Conservation (phyloP, 768 basidiomycete species). For the Phlegmacium glaucopus region DNA sequence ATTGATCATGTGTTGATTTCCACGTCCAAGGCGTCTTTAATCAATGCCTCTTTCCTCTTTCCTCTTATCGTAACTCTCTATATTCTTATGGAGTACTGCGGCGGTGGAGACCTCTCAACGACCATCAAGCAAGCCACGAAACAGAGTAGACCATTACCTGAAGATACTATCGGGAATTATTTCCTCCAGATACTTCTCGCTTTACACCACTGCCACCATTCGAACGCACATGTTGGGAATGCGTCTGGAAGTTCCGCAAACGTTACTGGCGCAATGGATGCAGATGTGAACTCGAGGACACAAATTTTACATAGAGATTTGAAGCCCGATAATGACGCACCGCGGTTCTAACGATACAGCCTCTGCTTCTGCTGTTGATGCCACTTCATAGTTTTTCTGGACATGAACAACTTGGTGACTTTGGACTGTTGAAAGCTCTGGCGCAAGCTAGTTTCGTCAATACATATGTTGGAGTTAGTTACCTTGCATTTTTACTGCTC, state of each 20-base stretch:
- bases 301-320: conserved; percentile 93
- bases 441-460: conserved; percentile 85
- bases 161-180: conserved; percentile 95
- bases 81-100: conserved; percentile 99
- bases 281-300: conserved; percentile 48
- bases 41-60: too few relatives aligned
- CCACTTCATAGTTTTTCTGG: conserved; percentile 83
- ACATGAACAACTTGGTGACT: conserved; percentile 88
- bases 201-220: conserved; percentile 90
- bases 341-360: not conserved
- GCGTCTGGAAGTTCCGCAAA: conserved; percentile 35
- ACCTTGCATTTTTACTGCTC: not conserved
- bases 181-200: conserved; percentile 92
- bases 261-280: conserved; percentile 25
- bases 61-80: too few relatives aligned
- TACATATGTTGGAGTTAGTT: conserved; percentile 92
- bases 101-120: conserved; percentile 88
- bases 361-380: not conserved
- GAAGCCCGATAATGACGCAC: conserved; percentile 94
- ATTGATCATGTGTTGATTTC: too few relatives aligned
- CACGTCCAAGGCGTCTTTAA: too few relatives aligned
- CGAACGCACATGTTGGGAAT: conserved; percentile 51
- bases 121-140: conserved; percentile 79
- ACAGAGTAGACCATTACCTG: conserved; percentile 70
- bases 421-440: conserved; percentile 92